Evolutionary conservation across 352 stramenopile species (phyloP), one percentile per base, ranked within the genome.

Genomic region (Phytophthora lateralis): DNA sequence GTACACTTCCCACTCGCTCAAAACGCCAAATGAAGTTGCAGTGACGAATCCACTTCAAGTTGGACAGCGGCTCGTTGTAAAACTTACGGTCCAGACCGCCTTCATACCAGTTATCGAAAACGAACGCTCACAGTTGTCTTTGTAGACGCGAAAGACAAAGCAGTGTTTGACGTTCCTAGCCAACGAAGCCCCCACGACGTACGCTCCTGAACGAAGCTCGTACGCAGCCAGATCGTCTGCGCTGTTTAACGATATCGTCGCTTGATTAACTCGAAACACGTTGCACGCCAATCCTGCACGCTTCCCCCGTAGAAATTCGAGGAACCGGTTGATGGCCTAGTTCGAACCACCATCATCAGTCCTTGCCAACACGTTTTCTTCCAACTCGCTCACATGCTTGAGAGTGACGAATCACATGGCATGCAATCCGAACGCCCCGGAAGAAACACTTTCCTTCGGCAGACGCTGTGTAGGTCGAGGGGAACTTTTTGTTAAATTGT

Each of bases 21-120:
- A 41, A 17, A 15, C n/a, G 37, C 18, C 41, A 18, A n/a, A 48
- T 48, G 11, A 48, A 48, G 18, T 48, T 17, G 41, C 41, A 48
- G 7, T 3, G 8, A 30, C 32, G 17, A 6, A 51, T 35, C 39
- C 52, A 60, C 11, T 6, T 30, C 20, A 60, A 52, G 7, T 60
- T 52, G 0, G 29, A 6, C 1, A 60, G 14, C 8, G 52, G 41
- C 20, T 60, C 30, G 2, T 38, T 7, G 52, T 60, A 51, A 7
- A 29, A 51, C 15, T 59, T 29, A 5, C 41, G 0, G 24, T 45
- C 39, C 14, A 26, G 29, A 8, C 39, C 41, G 4, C 52, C 30
- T 60, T 60, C 52, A 34, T 60, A 52, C 41, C 52, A 51, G 2
- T n/a, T n/a, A 10, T 45, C 39, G 21, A 52, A 60, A 1, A 51